Conservation (phyloP, 2,329 filamentous ascomycete species). For the Sarocladium kiliense region DNA sequence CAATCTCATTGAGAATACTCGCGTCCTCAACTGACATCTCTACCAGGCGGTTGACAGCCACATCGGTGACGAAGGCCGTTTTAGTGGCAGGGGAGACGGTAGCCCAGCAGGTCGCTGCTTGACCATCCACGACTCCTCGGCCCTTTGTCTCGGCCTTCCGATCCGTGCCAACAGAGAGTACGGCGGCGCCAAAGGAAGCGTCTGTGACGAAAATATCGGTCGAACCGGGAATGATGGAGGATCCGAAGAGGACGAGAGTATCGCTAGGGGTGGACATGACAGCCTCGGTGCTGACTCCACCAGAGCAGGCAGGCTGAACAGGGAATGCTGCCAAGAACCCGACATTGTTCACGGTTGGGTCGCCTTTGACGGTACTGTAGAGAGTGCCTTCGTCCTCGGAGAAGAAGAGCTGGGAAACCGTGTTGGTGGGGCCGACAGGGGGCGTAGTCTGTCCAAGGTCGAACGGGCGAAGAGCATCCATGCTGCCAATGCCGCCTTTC, state of each 20-base stretch:
- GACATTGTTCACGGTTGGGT: conserved; percentile 46
- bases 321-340: conserved; percentile 51
- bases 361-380: conserved; percentile 55
- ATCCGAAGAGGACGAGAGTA: conserved; percentile 55
- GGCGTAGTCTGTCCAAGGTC: conserved; percentile 52
- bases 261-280: conserved; percentile 40
- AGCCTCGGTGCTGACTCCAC: conserved; percentile 19
- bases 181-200: conserved; percentile 49
- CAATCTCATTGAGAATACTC: conserved; percentile 35
- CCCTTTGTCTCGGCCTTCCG: conserved; percentile 28
- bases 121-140: conserved; percentile 39
- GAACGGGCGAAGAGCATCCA: conserved; percentile 42
- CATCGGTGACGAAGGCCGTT: conserved; percentile 56
- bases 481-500: conserved; percentile 29
- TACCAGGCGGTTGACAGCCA: conserved; percentile 43
- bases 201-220: conserved; percentile 49
- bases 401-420: conserved; percentile 57
- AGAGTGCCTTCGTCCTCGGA: conserved; percentile 46
- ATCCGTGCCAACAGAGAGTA: conserved; percentile 36
- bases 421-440: conserved; percentile 52
- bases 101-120: conserved; percentile 55
- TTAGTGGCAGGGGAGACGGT: conserved; percentile 41
- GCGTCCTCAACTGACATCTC: conserved; percentile 50
- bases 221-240: conserved; percentile 37
- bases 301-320: conserved; percentile 22